phyloP scores from a whole-genome alignment of 2,329 filamentous ascomycete genomes.

The Penicillium sp. region DNA sequence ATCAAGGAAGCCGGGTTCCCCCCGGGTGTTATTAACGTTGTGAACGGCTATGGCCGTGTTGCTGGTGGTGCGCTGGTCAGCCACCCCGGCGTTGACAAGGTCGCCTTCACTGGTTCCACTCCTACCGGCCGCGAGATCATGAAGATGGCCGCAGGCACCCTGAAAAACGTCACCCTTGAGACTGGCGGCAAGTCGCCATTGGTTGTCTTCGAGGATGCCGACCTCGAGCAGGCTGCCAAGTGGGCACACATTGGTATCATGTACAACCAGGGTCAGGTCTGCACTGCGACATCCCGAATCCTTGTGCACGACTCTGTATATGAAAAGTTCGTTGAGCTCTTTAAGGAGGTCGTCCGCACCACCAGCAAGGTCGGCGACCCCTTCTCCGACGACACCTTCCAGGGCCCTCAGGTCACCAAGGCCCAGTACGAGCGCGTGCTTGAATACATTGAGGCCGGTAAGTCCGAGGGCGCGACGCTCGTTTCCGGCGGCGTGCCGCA shows the following conservation, averaged over 20 bases:
- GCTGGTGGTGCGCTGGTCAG: constrained; percentile 25
- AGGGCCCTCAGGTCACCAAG: constrained; percentile 39
- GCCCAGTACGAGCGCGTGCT: constrained; percentile 55
- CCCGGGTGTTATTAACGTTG: constrained; percentile 26
- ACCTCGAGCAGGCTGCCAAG: constrained; percentile 46
- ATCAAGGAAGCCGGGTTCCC: constrained; percentile 29
- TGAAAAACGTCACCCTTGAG: constrained; percentile 52
- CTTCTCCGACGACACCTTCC: constrained; percentile 40
- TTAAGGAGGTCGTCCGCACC: constrained; percentile 32
- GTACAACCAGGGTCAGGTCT: constrained; percentile 65
- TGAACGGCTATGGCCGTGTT: constrained; percentile 27
- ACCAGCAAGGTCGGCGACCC: constrained; percentile 41
- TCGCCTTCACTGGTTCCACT: constrained; percentile 27
- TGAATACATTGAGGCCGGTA: constrained; percentile 67
- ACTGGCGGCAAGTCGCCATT: constrained; percentile 51
- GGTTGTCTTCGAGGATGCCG: constrained; percentile 48
- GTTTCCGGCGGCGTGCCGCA: constrained; percentile 60
- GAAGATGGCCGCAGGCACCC: constrained; percentile 29
- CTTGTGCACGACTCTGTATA: constrained; percentile 57
- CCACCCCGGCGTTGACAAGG: constrained; percentile 24
- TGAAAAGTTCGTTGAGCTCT: constrained; percentile 34
- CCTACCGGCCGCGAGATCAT: constrained; percentile 28
- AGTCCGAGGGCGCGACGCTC: constrained; percentile 68
- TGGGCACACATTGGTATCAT: constrained; percentile 52
- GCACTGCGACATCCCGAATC: constrained; percentile 64